A percentile compares a stretch with the other conserved stretches of the same genome.
These are phyloP conservation scores for Neonectria sp. DNA, from an alignment of 2,329 filamentous ascomycete species.

Conservation along the genomic window DNA sequence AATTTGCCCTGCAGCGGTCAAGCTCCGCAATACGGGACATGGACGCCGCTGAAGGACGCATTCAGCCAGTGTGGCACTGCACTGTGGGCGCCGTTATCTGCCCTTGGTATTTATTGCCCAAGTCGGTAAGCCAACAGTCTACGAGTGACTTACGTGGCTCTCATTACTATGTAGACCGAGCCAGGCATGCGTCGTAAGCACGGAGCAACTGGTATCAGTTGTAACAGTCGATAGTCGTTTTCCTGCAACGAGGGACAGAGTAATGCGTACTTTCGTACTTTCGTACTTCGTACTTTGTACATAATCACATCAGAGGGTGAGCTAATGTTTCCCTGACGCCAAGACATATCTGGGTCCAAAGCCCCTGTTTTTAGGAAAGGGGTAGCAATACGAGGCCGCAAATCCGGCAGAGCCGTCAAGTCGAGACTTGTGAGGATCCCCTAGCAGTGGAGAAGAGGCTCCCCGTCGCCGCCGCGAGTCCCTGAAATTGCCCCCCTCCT, in stretches of 20 bases:
- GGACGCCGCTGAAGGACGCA: not conserved
- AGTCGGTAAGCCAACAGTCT: not conserved
- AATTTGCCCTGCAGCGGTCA: slow-evolving; percentile 18
- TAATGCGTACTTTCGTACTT: too few relatives aligned
- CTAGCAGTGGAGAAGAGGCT: slow-evolving; percentile 8
- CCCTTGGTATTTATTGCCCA: not conserved
- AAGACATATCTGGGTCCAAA: not conserved
- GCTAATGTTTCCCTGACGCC: not conserved
- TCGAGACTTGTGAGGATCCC: slow-evolving; percentile 2
- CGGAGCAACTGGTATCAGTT: slow-evolving; percentile 18
- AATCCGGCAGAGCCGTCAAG: slow-evolving; percentile 7
- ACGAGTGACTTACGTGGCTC: not conserved
- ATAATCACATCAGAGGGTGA: not conserved
- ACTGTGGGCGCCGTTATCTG: slow-evolving; percentile 9
- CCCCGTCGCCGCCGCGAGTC: slow-evolving; percentile 26
- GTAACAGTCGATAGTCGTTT: not conserved
- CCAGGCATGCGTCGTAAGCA: slow-evolving; percentile 19
- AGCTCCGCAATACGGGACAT: not conserved
- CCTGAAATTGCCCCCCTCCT: slow-evolving; percentile 34
- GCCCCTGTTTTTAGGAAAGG: not conserved
- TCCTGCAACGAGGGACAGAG: not conserved
- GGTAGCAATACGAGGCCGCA: slow-evolving; percentile 9
- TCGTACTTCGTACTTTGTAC: not conserved
- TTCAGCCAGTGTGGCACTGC: not conserved
- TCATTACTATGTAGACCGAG: not conserved